phyloP scores from a whole-genome alignment of 768 basidiomycete species.

The Boletus patriciae region DNA sequence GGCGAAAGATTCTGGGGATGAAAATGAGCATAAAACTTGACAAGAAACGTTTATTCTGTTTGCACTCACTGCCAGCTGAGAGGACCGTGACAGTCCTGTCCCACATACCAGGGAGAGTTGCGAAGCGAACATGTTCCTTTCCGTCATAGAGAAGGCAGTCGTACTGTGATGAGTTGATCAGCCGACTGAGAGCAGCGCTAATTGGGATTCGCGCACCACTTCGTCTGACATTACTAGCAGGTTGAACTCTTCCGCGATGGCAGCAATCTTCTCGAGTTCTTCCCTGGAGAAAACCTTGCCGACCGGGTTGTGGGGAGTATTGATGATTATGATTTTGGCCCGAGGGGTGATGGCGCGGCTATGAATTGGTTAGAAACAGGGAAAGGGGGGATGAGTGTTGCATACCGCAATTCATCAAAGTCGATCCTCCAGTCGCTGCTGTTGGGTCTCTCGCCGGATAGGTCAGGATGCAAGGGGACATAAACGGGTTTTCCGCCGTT shows the following conservation, averaged over 20 bases:
- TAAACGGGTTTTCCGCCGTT: constrained; percentile 92
- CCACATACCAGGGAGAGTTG: constrained; percentile 97
- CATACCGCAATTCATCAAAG: constrained; percentile 80
- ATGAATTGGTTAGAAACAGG: constrained; percentile 4
- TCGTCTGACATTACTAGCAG: constrained; percentile 93
- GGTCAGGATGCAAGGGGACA: constrained; percentile 92
- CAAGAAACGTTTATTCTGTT: background rate
- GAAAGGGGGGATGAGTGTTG: background rate
- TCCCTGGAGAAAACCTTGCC: constrained; percentile 89
- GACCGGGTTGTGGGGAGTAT: constrained; percentile 98
- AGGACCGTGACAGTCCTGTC: constrained; percentile 94
- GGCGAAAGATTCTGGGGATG: constrained; percentile 79
- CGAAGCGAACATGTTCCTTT: constrained; percentile 89
- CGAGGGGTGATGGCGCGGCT: constrained; percentile 83
- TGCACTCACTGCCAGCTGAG: constrained; percentile 83
- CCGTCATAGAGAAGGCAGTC: constrained; percentile 89
- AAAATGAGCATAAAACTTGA: background rate
- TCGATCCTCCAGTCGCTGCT: constrained; percentile 87
- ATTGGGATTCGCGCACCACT: constrained; percentile 63
- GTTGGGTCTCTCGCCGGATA: constrained; percentile 47
- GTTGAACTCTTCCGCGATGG: constrained; percentile 87
- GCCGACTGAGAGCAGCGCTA: background rate
- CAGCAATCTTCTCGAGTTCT: constrained; percentile 85
- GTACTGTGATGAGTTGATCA: constrained; percentile 53
- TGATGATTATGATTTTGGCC: constrained; percentile 93